phyloP scores from a whole-genome alignment of 139 green algal genomes.

The Deuterostichococcus epilithicus region DNA sequence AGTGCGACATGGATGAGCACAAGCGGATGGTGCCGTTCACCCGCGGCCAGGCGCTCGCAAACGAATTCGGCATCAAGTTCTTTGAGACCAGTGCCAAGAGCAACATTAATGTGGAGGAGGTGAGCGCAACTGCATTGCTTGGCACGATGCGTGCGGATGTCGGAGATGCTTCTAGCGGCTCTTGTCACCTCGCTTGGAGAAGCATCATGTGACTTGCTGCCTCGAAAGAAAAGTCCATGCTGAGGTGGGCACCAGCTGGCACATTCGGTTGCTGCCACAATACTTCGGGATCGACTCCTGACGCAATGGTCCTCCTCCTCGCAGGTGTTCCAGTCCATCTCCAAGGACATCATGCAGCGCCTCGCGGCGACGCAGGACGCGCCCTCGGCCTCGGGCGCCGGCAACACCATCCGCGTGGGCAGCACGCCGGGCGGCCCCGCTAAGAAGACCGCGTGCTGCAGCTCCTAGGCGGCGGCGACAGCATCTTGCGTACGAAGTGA shows the following conservation, averaged over 20 bases:
- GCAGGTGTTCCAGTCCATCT: slow-evolving; percentile 64
- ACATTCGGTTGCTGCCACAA: not conserved
- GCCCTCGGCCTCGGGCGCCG: slow-evolving; percentile 4
- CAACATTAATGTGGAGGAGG: slow-evolving; percentile 78
- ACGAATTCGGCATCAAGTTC: slow-evolving; percentile 89
- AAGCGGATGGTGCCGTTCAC: slow-evolving; percentile 73
- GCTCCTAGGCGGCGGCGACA: not conserved
- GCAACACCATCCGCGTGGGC: not conserved
- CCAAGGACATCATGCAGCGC: slow-evolving; percentile 57
- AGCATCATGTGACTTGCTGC: not conserved
- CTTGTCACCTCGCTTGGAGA: not conserved
- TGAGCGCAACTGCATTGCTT: slow-evolving; percentile 23
- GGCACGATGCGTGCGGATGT: slow-evolving; percentile 19
- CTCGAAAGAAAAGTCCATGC: not conserved
- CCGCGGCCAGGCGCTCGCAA: slow-evolving; percentile 78
- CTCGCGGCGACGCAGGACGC: slow-evolving; percentile 40
- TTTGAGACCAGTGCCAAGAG: slow-evolving; percentile 91
- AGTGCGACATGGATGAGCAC: slow-evolving; percentile 86
- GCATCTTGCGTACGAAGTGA: no score
- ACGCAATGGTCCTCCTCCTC: not conserved
- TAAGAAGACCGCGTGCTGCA: not conserved
- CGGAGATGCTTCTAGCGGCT: slow-evolving; percentile 10
- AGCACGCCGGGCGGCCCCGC: not conserved
- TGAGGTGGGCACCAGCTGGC: not conserved
- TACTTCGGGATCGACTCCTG: not conserved